Conservation (phyloP, 441 rosid genomes). For the Bocquillonia castaneifolia region DNA sequence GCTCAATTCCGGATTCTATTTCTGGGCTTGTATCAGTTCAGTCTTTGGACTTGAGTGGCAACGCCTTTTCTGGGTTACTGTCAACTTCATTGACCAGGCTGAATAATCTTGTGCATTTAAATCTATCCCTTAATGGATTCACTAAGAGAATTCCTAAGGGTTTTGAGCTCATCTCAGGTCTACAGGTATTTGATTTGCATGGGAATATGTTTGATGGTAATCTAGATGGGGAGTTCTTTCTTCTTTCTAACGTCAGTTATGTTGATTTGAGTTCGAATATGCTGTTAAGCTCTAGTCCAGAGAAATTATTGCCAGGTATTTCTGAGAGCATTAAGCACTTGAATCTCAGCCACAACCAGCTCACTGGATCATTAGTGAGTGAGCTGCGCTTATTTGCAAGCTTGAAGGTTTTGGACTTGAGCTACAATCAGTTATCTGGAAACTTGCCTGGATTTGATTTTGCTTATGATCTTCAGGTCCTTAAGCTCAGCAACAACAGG, state of each 20-base stretch:
- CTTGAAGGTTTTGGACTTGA: conserved; percentile 78
- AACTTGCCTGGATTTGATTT: conserved; percentile 89
- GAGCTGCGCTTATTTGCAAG: conserved; percentile 61
- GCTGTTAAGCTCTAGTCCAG: conserved; percentile 55
- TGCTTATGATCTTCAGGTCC: conserved; percentile 86
- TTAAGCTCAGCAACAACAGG: conserved; percentile 75
- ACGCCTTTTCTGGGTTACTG: conserved; percentile 71
- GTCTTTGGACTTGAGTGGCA: conserved; percentile 80
- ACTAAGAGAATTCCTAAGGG: conserved; percentile 61
- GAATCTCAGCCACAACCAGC: conserved; percentile 83
- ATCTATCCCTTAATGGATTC: conserved; percentile 71
- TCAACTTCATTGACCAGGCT: conserved; percentile 57
- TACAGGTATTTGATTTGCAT: conserved; percentile 79
- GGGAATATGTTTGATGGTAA: conserved; percentile 71
- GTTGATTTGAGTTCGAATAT: conserved; percentile 74
- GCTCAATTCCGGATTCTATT: conserved; percentile 59
- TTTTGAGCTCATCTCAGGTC: conserved; percentile 54
- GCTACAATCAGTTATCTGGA: conserved; percentile 83
- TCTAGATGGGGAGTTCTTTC: conserved; percentile 76
- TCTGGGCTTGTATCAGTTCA: conserved; percentile 61
- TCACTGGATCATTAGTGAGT: conserved; percentile 68
- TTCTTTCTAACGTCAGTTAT: conserved; percentile 67
- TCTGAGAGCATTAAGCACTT: conserved; percentile 72
- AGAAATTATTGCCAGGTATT: conserved; percentile 69
- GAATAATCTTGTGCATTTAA: conserved; percentile 50